These are phyloP conservation scores for Trichoderma atroviride DNA, from an alignment of 2,329 filamentous ascomycete species.

Conservation along the genomic window DNA sequence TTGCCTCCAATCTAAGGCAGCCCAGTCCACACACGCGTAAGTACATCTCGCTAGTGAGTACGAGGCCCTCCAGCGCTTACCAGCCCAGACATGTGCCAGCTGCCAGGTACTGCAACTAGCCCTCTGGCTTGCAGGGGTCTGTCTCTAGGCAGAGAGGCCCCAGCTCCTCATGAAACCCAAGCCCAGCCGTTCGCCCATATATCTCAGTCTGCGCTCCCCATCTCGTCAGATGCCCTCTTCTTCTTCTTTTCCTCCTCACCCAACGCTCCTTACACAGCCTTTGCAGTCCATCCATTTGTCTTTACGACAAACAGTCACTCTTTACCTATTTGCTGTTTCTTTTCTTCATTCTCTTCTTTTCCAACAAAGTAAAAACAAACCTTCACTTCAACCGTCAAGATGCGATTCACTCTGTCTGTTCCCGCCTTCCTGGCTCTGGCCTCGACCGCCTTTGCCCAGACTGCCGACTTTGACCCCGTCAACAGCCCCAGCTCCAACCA, in stretches of 20 bases:
- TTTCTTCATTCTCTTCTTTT: constrained; percentile 25
- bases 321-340: constrained; percentile 5
- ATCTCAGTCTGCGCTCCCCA: constrained; percentile 2
- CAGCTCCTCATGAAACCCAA: constrained; percentile 9
- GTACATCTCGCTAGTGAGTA: no score
- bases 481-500: constrained; percentile 49
- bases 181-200: neutral
- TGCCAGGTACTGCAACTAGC: no score
- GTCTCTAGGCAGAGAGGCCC: neutral
- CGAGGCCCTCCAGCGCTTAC: no score
- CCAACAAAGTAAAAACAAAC: constrained; percentile 8
- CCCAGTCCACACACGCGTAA: no score
- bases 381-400: constrained; percentile 44
- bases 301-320: constrained; percentile 22
- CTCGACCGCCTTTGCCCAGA: constrained; percentile 56
- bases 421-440: constrained; percentile 55
- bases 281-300: constrained; percentile 26
- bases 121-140: neutral
- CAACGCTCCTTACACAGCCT: constrained; percentile 38
- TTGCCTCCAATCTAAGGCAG: no score
- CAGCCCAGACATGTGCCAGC: no score
- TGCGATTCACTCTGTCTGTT: constrained; percentile 55
- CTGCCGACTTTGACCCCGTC: constrained; percentile 59
- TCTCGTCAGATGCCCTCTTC: constrained; percentile 19
- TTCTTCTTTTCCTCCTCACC: constrained; percentile 33